Percentiles rank a stretch among this genome's conserved stretches.
Conservation (phyloP, 2,329 filamentous ascomycete species). For the Calonectria pseudoreteaudii region DNA sequence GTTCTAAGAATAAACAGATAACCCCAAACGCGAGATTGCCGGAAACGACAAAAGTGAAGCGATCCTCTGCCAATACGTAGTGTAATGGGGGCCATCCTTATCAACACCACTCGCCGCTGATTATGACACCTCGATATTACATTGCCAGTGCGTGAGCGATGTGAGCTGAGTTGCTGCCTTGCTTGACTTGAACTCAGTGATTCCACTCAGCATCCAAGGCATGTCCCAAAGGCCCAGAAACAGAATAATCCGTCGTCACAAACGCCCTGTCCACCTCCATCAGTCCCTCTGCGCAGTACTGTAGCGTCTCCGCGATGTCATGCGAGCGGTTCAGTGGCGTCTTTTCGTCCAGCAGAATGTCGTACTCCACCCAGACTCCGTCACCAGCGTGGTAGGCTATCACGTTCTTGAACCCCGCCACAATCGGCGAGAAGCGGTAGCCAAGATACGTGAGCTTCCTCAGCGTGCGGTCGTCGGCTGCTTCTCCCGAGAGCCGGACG, state of each 20-base stretch:
- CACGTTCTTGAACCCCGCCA: constrained; percentile 48
- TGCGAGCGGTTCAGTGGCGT: constrained; percentile 47
- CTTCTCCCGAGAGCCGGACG: constrained; percentile 47
- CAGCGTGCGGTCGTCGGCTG: constrained; percentile 43
- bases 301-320: constrained; percentile 49
- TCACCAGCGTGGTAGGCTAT: constrained; percentile 50
- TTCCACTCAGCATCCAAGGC: constrained; percentile 44
- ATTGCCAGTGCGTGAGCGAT: background rate
- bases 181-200: constrained; percentile 22
- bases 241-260: constrained; percentile 50
- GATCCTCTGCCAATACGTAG: too few relatives aligned
- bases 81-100: too few relatives aligned
- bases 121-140: background rate
- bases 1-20: too few relatives aligned
- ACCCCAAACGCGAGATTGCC: too few relatives aligned
- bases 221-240: constrained; percentile 46
- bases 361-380: constrained; percentile 50
- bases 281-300: constrained; percentile 49
- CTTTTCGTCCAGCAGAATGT: constrained; percentile 46
- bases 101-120: background rate
- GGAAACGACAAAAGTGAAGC: too few relatives aligned
- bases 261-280: constrained; percentile 48
- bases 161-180: background rate
- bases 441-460: constrained; percentile 49
- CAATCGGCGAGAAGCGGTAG: constrained; percentile 48